A percentile compares a stretch with the other conserved stretches of the same genome.
phyloP scores from a whole-genome alignment of 495 filamentous ascomycete genomes.

The Tuber magnatum region DNA sequence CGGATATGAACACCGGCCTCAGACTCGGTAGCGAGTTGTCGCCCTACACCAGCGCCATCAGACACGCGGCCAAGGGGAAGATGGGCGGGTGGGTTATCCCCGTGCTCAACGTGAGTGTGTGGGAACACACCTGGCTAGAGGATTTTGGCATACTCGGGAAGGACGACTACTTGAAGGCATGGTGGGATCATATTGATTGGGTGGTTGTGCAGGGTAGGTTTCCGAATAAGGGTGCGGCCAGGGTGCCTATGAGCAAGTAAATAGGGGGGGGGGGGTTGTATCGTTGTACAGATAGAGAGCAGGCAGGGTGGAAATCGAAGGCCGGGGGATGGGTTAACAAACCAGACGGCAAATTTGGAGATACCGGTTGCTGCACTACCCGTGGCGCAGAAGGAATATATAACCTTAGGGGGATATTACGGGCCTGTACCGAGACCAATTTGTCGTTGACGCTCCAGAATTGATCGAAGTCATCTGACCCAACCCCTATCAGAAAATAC shows the following conservation, averaged over 20 bases:
- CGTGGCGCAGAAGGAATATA: constrained; percentile 65
- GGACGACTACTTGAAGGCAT: constrained; percentile 62
- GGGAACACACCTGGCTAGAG: constrained; percentile 87
- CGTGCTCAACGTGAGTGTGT: constrained; percentile 84
- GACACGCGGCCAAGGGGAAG: constrained; percentile 48
- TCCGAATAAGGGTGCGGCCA: neutral
- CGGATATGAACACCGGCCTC: constrained; percentile 69
- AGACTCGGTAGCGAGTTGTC: constrained; percentile 13
- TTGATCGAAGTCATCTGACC: constrained; percentile 60
- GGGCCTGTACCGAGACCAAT: constrained; percentile 62
- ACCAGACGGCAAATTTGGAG: constrained; percentile 42
- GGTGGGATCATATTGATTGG: constrained; percentile 91
- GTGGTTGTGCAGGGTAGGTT: constrained; percentile 49
- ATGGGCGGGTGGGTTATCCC: constrained; percentile 55
- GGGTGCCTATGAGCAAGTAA: neutral
- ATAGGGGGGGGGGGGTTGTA: neutral
- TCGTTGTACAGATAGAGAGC: neutral
- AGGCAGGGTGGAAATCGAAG: neutral
- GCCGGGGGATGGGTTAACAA: constrained; percentile 8
- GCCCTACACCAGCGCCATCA: constrained; percentile 6
- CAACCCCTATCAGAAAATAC: constrained; percentile 21
- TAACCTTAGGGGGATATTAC: constrained; percentile 74
- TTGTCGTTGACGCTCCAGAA: constrained; percentile 69
- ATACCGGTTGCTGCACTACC: constrained; percentile 43
- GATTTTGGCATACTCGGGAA: constrained; percentile 81